Conservation (phyloP, 2,329 filamentous ascomycete genomes). For the Hypoxylon sp. region DNA sequence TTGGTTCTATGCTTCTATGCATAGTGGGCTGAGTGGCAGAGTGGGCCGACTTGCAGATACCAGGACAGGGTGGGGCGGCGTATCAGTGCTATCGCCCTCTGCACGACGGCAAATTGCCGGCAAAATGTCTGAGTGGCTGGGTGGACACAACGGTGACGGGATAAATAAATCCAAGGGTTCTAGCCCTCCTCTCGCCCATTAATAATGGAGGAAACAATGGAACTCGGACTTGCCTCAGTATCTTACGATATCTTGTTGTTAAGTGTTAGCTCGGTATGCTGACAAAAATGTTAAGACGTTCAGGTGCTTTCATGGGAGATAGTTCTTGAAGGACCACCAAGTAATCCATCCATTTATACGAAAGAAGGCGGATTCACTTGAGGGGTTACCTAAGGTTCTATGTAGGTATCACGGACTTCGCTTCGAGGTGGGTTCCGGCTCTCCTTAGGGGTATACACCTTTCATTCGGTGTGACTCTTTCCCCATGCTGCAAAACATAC, state of each 20-base stretch:
- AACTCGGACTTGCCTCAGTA: neutral
- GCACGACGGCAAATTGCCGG: conserved; percentile 31
- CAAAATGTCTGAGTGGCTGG: conserved; percentile 17
- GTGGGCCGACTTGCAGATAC: neutral
- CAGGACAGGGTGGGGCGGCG: conserved; percentile 26
- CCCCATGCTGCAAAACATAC: conserved; percentile 29
- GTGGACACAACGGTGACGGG: neutral
- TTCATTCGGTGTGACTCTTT: conserved; percentile 34
- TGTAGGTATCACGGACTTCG: neutral
- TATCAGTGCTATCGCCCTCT: conserved; percentile 13
- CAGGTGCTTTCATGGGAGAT: neutral
- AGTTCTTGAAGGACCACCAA: neutral
- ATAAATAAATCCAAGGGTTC: conserved; percentile 28
- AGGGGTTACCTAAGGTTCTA: neutral
- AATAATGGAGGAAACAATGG: neutral
- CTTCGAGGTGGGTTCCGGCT: conserved; percentile 9
- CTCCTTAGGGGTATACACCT: neutral
- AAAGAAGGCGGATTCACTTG: neutral
- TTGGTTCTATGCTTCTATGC: too few species aligned
- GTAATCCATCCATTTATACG: conserved; percentile 1
- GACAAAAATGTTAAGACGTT: neutral
- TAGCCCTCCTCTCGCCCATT: conserved; percentile 19
- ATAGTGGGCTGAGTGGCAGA: neutral
- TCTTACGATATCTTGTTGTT: conserved; percentile 1
- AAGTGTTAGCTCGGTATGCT: neutral